Evolutionary conservation across 2,329 filamentous ascomycete species (phyloP).

Genomic region (Alternaria hordeiaustralica): DNA sequence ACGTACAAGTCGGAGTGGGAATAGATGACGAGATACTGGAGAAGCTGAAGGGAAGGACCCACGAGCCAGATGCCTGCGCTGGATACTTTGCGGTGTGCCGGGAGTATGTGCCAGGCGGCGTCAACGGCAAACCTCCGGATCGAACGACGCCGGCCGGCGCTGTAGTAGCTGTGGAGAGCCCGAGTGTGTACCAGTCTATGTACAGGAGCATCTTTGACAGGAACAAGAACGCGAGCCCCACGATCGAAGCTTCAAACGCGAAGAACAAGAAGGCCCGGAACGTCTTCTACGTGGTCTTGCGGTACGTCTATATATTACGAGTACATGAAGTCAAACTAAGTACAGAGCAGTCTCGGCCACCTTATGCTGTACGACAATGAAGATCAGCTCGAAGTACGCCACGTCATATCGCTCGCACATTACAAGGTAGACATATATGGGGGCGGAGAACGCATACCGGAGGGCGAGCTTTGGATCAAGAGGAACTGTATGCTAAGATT

Average conservation of each 20-base stretch:
- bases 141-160: slow-evolving; percentile 80
- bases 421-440: slow-evolving; percentile 86
- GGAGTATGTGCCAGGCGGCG: slow-evolving; percentile 88
- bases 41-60: slow-evolving; percentile 43
- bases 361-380: slow-evolving; percentile 97
- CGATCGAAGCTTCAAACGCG: slow-evolving; percentile 60
- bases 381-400: slow-evolving; percentile 92
- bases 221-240: slow-evolving; percentile 63
- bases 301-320: slow-evolving; percentile 59
- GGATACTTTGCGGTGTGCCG: slow-evolving; percentile 96
- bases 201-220: slow-evolving; percentile 95
- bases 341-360: slow-evolving; percentile 68
- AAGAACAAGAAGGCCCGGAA: slow-evolving; percentile 73
- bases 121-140: slow-evolving; percentile 92
- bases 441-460: slow-evolving; percentile 77
- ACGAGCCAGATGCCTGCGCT: slow-evolving; percentile 79
- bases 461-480: slow-evolving; percentile 96
- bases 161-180: slow-evolving; percentile 79
- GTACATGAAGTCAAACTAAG: slow-evolving; percentile 11
- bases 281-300: slow-evolving; percentile 89
- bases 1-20: slow-evolving; percentile 22
- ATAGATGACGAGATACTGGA: slow-evolving; percentile 33
- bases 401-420: slow-evolving; percentile 91
- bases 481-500: slow-evolving; percentile 67
- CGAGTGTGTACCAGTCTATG: slow-evolving; percentile 97